These are phyloP conservation scores for Venustampulla echinocandica DNA, from an alignment of 495 filamentous ascomycete species.

Conservation along the genomic window DNA sequence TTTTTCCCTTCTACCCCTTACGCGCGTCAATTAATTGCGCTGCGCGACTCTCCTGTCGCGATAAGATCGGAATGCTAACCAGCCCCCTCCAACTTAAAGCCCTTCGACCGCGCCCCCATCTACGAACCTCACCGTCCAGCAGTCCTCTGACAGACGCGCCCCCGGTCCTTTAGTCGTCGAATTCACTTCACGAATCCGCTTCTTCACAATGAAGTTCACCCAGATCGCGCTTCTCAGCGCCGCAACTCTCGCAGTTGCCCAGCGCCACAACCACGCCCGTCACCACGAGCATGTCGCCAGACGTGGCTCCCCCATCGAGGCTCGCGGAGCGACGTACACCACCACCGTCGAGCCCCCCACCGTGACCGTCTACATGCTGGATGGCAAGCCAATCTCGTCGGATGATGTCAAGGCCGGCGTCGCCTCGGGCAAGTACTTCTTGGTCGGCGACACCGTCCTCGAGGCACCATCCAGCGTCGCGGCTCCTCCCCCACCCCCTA, in stretches of 20 bases:
- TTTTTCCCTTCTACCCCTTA: no score
- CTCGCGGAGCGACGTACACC: constrained; percentile 33
- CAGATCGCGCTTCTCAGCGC: constrained; percentile 34
- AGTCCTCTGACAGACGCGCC: constrained; percentile 22
- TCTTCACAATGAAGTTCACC: constrained; percentile 40
- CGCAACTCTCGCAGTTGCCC: constrained; percentile 37
- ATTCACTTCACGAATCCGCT: constrained; percentile 19
- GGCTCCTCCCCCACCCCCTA: not conserved
- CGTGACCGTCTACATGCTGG: constrained; percentile 50
- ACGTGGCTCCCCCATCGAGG: constrained; percentile 30
- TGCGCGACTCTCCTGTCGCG: no score
- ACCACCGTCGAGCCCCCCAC: constrained; percentile 38
- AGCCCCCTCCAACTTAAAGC: not conserved
- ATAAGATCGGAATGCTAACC: constrained; percentile 14
- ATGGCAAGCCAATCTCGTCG: constrained; percentile 43
- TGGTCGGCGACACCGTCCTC: constrained; percentile 32
- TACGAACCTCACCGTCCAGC: constrained; percentile 2
- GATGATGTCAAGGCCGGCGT: constrained; percentile 55
- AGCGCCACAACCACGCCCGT: constrained; percentile 38
- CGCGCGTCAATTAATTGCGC: no score
- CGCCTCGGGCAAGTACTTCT: constrained; percentile 41
- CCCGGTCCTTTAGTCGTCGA: constrained; percentile 13
- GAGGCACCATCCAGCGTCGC: constrained; percentile 6
- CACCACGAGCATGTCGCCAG: constrained; percentile 31
- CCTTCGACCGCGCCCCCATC: not conserved